Evolutionary conservation across 2,329 filamentous ascomycete genomes (phyloP), one percentile per base, ranked within the genome.

Genomic region (Alternaria ventricosa): DNA sequence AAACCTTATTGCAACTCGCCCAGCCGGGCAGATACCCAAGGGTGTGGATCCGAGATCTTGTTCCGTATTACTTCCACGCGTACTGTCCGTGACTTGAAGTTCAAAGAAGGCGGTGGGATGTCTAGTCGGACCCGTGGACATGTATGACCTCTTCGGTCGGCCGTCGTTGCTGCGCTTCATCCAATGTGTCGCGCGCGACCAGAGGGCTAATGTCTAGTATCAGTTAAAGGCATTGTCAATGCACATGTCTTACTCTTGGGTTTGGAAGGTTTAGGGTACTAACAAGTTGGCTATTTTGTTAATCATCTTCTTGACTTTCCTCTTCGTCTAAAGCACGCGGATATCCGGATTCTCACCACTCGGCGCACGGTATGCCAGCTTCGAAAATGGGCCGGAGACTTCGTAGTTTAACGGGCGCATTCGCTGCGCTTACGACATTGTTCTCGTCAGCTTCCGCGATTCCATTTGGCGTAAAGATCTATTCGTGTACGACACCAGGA

Each of bases 381-480:
- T 41, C 15, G 3, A 41, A 8, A 0, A 60, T 61, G 46, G 41
- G 49, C 15, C 27, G 3, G 5, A 45, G 11, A 27, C 20, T 55
- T 5, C n/a, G 36, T 25, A 6, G 20, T 6, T 11, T 30, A 25
- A 25, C 53, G 13, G 11, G 45, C 36, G 36, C 25, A 0, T 1
- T 59, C 0, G 15, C 15, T 27, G 36, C 61, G 46, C 44, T 43
- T 6, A 1, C 25, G 2, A 36, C 55, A 43, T 9, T 57, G 28
- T 12, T 50, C 23, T 18, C 56, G 1, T 45, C 44, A 9, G 25
- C 36, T 6, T 59, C 56, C 8, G 47, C 56, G 1, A 25, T 59
- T 25, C 56, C 56, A 8, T 59, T 59, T 6, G 56, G 56, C 12
- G 23, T 59, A 20, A 36, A 59, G 11, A 59, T 59, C 20, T 59